Evolutionary conservation across 2,329 filamentous ascomycete genomes (phyloP).

Genomic region (Fusarium oxysporum): DNA sequence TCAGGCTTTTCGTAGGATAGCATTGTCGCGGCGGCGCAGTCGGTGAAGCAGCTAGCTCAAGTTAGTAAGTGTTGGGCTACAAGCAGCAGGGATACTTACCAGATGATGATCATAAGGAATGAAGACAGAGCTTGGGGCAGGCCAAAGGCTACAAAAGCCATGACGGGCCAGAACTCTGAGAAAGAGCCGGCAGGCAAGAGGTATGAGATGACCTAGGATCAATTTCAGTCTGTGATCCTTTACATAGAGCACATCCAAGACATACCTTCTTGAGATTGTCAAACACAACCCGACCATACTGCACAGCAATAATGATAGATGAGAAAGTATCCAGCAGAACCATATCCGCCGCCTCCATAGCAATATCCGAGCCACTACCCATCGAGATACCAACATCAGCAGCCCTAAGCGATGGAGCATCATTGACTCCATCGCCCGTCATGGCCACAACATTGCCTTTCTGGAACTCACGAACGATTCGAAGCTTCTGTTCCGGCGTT

Average conservation of each 20-base stretch:
- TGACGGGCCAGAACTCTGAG: slow-evolving; percentile 80
- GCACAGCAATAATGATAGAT: slow-evolving; percentile 77
- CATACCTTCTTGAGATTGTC: slow-evolving; percentile 78
- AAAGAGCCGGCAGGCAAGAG: slow-evolving; percentile 79
- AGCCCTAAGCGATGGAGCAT: slow-evolving; percentile 81
- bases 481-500: slow-evolving; percentile 82
- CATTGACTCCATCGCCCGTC: slow-evolving; percentile 90
- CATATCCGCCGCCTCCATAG: slow-evolving; percentile 84
- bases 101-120: slow-evolving; percentile 78
- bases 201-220: slow-evolving; percentile 58
- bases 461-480: slow-evolving; percentile 82
- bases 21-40: slow-evolving; percentile 77
- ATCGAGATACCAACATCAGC: slow-evolving; percentile 88
- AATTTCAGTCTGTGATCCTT: fast-evolving
- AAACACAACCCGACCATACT: slow-evolving; percentile 80
- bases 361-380: slow-evolving; percentile 84
- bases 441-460: slow-evolving; percentile 78
- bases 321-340: slow-evolving; percentile 81
- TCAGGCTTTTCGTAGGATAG: slow-evolving; percentile 83
- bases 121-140: slow-evolving; percentile 78
- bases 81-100: slow-evolving; percentile 49
- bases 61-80: neutral
- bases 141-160: slow-evolving; percentile 78
- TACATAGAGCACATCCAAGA: fast-evolving
- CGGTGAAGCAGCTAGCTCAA: slow-evolving; percentile 73